Percentiles rank a stretch among this genome's conserved stretches.
phyloP scores from a whole-genome alignment of 352 stramenopile species.

The Thraustochytrium sp. region DNA sequence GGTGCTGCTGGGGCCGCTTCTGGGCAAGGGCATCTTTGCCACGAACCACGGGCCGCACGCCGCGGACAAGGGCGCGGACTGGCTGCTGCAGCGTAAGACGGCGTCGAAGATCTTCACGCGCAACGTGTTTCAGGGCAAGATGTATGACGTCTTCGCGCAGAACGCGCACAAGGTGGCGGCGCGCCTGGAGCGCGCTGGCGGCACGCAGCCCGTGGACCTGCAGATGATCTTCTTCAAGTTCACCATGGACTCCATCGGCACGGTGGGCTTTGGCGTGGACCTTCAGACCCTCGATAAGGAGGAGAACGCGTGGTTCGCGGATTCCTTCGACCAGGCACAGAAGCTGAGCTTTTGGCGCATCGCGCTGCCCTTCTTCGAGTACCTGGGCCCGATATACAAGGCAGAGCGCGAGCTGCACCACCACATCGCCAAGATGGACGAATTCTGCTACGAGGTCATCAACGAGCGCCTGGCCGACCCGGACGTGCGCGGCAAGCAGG shows the following conservation, averaged over 20 bases:
- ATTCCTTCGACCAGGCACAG: constrained; percentile 58
- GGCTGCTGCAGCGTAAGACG: constrained; percentile 65
- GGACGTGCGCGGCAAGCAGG: constrained; percentile 50
- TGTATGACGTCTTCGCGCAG: constrained; percentile 27
- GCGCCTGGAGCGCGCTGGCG: constrained; percentile 5
- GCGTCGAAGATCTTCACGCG: constrained; percentile 76
- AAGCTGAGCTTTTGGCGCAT: constrained; percentile 54
- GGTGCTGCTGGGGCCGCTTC: constrained; percentile 57
- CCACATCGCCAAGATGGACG: constrained; percentile 41
- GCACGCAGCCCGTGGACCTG: constrained; percentile 45
- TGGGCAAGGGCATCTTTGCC: constrained; percentile 66
- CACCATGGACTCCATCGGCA: constrained; percentile 63
- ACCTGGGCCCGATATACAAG: background rate
- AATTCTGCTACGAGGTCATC: constrained; percentile 43
- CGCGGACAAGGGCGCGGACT: constrained; percentile 53
- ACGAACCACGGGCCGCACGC: constrained; percentile 49
- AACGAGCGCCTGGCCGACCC: constrained; percentile 39
- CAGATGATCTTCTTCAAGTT: constrained; percentile 53
- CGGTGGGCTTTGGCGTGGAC: constrained; percentile 64
- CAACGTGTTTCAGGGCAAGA: constrained; percentile 54
- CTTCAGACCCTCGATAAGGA: constrained; percentile 52
- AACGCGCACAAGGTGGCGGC: constrained; percentile 32
- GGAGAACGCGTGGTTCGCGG: constrained; percentile 57
- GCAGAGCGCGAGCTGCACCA: background rate
- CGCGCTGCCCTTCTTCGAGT: constrained; percentile 45